Base-by-base conservation (phyloP, 192 early-diverging fungal species). In the Coemansia aciculifera region DNA sequence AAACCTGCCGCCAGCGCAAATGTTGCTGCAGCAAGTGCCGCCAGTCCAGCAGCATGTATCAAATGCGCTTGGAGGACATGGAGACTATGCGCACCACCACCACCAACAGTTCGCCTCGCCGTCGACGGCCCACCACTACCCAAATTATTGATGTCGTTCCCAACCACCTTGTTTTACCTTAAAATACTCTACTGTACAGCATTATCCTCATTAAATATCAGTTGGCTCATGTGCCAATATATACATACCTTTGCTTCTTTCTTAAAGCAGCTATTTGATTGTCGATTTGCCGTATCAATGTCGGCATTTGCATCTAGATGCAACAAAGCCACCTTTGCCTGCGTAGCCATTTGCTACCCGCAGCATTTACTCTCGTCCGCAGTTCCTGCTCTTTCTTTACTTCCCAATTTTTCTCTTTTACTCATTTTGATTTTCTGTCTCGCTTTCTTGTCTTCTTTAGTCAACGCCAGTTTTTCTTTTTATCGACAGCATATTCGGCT, bases 21-120 rank as follows among this genome's bases (percentile, higher is more conserved):
- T 74, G 24, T 71, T 82, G 74, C 38, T 82, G 66, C 73, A 81
- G 52, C 74, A 68, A 37, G 24, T 82, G 66, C 73, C 75, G 38
- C 74, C 71, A 37, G 24, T 36, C 43, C 71, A 56, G 39, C 61
- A 40, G 31, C 73, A 60, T 34, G 48, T 34, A 46, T 27, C 48
- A n/a, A 39, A 13, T 9, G 63, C 31, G 8, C 63, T 39, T 39
- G 59, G 17, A 27, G 54, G 17, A 23, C 27, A 63, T 12, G 46
- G 63, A 17, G 67, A 68, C 34, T 68, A 68, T 48, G 38, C 52
- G 19, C 62, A 72, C 43, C 52, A 51, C 38, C 43, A 51, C n/a
- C 63, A 36, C 46, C 13, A 44, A 24, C 66, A 63, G 59, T 67
- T 48, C 38, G 68, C 68, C 13, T 48, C 67, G 2, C 68, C 43